Evolutionary conservation across 2,329 filamentous ascomycete species (phyloP), one percentile per base, ranked within the genome.

Genomic region (Incumbomyces lentus): DNA sequence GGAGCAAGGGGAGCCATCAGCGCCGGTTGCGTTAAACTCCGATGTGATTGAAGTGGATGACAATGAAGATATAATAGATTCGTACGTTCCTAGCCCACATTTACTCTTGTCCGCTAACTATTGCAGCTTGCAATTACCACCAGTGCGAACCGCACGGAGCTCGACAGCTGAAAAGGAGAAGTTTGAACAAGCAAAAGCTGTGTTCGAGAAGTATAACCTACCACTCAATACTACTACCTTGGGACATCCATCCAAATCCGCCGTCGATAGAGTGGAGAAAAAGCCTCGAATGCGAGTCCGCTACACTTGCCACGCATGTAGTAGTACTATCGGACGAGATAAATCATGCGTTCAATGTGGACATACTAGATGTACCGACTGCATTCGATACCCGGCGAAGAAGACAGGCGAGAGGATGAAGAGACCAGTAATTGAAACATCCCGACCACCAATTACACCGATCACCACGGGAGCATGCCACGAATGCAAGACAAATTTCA

Each of bases 321-420:
- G 81, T 49, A 78, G 82, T 12, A 76, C 76, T 18, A 94, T 90
- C 62, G 81, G 83, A 47, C 65, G 75, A 16, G 77, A 82, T 58
- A 87, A 82, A 66, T 72, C 82, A 49, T 95, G 89, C 65, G 65
- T 74, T 53, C 78, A 77, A 55, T 95, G 89, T 68, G 75, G 84
- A 56, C 89, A 95, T 66, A 71, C 72, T 39, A 79, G 86, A 55
- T 95, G 89, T 75, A 83, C 78, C 60, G 80, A 84, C 59, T 95
- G 89, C 63, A 77, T 79, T 22, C 79, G 86, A 46, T 78, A 83
- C 58, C 88, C 88, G 30, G 70, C 76, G 44, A 80, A 81, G 67
- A 79, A 76, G 55, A 22, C 26, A 36, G 22, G 31, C 31, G 73
- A 79, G 59, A 74, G 74, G 54, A 71, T 44, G 22, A 49, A 49